Percentiles rank a stretch among this genome's conserved stretches.
Conservation (phyloP, 768 basidiomycete species). For the Termitomyces sp. region DNA sequence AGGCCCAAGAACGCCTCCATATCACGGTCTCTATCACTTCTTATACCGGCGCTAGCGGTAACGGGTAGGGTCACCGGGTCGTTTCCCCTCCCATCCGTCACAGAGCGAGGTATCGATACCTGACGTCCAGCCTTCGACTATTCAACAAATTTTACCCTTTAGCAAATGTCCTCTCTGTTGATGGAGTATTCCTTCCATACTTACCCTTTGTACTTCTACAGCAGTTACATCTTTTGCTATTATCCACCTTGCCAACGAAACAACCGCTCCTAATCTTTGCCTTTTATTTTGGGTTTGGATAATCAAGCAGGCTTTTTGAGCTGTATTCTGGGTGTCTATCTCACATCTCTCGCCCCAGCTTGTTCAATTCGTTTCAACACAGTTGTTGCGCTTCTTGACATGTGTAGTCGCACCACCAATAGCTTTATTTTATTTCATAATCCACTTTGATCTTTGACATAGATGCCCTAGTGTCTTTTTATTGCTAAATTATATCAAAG, state of each 20-base stretch:
- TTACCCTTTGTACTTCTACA: conserved; percentile 1
- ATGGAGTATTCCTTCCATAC: neutral
- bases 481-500: neutral
- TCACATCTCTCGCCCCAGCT: neutral
- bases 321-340: neutral
- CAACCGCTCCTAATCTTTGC: neutral
- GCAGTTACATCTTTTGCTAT: neutral
- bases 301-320: neutral
- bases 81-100: conserved; percentile 36
- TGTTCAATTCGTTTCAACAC: neutral
- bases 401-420: conserved; percentile 12
- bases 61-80: conserved; percentile 31
- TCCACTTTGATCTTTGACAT: neutral
- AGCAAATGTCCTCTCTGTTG: neutral
- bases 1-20: conserved; percentile 44
- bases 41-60: conserved; percentile 24
- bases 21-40: conserved; percentile 38
- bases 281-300: neutral
- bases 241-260: neutral
- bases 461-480: conserved; percentile 1
- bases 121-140: neutral
- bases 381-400: conserved; percentile 9
- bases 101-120: neutral
- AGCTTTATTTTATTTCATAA: neutral
- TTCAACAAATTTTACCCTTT: neutral